Percentiles rank a stretch among this genome's conserved stretches.
These are phyloP conservation scores for Fusarium heterosporum DNA, from an alignment of 2,329 filamentous ascomycete genomes.

Conservation along the genomic window DNA sequence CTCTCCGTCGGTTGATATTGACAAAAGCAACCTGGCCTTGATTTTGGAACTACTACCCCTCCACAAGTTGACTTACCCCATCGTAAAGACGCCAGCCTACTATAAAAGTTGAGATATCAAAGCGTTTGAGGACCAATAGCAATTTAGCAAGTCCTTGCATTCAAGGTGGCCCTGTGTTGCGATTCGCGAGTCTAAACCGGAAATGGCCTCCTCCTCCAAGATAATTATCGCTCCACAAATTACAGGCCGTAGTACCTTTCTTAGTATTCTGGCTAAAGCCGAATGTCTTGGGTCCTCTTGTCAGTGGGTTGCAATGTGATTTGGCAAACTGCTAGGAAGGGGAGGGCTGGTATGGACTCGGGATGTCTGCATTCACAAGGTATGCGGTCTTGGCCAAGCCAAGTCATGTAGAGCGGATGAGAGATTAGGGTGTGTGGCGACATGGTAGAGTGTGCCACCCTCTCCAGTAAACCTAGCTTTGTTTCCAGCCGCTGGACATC, in stretches of 20 bases:
- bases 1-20: not conserved
- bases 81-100: not conserved
- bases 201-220: not conserved
- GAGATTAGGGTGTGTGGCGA: too few species aligned
- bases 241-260: not conserved
- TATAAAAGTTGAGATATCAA: constrained; percentile 7
- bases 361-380: too few species aligned
- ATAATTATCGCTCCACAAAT: not conserved
- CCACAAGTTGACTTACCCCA: not conserved
- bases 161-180: not conserved
- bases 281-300: not conserved
- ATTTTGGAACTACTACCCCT: not conserved
- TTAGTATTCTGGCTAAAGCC: constrained; percentile 12
- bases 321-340: not conserved
- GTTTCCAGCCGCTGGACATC: too few species aligned
- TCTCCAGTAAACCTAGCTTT: too few species aligned
- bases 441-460: too few species aligned
- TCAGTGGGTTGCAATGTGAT: not conserved
- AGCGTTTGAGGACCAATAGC: too few species aligned
- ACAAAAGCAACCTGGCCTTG: constrained; percentile 1
- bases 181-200: not conserved
- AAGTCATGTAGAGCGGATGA: too few species aligned
- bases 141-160: too few species aligned
- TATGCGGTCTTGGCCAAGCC: too few species aligned
- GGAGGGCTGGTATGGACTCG: not conserved